Conservation (phyloP, 257 asterid species). For the Jacaranda mimosifolia region DNA sequence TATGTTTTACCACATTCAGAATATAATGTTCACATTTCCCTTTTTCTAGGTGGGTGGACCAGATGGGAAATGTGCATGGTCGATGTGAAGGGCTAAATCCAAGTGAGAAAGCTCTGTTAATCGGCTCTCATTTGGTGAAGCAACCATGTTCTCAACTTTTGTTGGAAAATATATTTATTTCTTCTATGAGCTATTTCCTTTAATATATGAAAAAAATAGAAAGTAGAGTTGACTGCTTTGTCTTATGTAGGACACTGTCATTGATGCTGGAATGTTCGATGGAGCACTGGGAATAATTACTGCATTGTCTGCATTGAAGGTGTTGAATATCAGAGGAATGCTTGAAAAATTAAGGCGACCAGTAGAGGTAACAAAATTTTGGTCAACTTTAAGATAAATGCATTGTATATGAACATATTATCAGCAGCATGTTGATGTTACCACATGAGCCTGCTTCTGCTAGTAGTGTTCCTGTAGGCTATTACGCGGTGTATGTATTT, state of each 20-base stretch:
- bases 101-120: conserved; percentile 81
- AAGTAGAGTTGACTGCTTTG: conserved; percentile 14
- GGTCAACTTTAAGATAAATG: neutral
- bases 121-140: conserved; percentile 98
- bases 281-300: conserved; percentile 88
- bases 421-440: conserved; percentile 9
- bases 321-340: conserved; percentile 64
- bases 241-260: conserved; percentile 84
- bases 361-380: conserved; percentile 71
- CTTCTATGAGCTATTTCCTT: conserved; percentile 4
- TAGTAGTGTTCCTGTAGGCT: neutral
- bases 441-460: conserved; percentile 7
- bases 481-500: neutral
- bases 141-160: conserved; percentile 36
- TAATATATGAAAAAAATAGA: neutral
- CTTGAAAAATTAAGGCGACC: conserved; percentile 74
- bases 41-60: conserved; percentile 87
- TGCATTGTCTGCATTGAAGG: conserved; percentile 88
- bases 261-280: conserved; percentile 94
- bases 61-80: conserved; percentile 97
- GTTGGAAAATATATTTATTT: conserved; percentile 27
- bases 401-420: neutral
- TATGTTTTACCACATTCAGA: neutral
- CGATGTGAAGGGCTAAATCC: conserved; percentile 80
- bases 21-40: conserved; percentile 29